Evolutionary conservation across 2,329 filamentous ascomycete species (phyloP), one percentile per base, ranked within the genome.

Genomic region (Davidsoniella virescens): DNA sequence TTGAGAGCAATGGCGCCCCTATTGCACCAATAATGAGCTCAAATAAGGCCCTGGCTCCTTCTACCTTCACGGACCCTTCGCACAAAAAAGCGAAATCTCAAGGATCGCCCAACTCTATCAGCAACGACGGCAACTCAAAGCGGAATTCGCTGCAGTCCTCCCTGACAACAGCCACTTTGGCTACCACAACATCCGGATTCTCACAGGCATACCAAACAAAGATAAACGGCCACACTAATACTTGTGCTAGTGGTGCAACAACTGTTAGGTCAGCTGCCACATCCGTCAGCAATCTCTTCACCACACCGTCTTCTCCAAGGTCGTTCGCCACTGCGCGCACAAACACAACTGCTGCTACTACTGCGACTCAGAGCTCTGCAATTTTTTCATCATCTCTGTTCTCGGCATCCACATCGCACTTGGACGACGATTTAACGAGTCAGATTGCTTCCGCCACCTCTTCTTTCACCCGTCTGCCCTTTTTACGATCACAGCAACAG

Each of bases 301-400:
- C 42, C 9, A 49, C 43, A 23, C 43, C 47, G 12, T 52, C 51
- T 25, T 49, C 45, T 10, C 51, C 51, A 12, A 45, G 44, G 39
- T 52, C 51, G 9, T 49, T 52, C 23, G 51, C 51, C 8, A 49
- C 51, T 8, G 12, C 46, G 37, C 29, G 29, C 29, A 33, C 29
- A 12, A 33, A 33, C 29, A 52, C 49, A 25, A 49, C 51, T 9
- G 17, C 39, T 14, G 49, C 37, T 18, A 49, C 43, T 33, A 39
- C 29, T 25, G 29, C 44, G 39, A 52, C 51, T 3, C 47, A 52
- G 18, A 49, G 42, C 16, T 50, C 51, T 29, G 46, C 46, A 36
- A 23, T 52, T n/a, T 52, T 52, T 43, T 49, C 47, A 26, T 52
- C 51, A 42, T 52, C 51, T 5, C 46, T 52, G 10, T 52, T 52